These are phyloP conservation scores for Boletus fagicola DNA, from an alignment of 768 basidiomycete species.

Conservation along the genomic window DNA sequence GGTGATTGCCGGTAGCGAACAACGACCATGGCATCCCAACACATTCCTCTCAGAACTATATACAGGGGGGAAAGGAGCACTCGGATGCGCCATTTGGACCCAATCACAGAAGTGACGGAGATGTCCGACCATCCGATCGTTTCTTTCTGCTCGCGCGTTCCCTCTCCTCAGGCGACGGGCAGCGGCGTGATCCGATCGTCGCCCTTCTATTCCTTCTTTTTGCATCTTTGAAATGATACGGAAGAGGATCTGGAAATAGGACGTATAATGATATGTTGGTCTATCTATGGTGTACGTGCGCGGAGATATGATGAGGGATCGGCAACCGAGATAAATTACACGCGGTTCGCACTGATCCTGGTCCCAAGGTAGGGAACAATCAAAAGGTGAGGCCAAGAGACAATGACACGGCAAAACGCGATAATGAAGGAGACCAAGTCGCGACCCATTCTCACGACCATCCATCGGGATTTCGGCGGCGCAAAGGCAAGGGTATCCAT, in stretches of 20 bases:
- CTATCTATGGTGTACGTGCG: constrained; percentile 14
- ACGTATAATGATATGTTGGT: neutral
- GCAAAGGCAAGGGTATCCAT: constrained; percentile 41
- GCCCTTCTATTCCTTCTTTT: neutral
- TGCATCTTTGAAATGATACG: neutral
- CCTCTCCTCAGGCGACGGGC: neutral
- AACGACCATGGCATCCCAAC: neutral
- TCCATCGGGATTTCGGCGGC: constrained; percentile 39
- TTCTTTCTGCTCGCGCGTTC: neutral
- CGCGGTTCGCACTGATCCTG: constrained; percentile 17
- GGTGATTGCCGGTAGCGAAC: neutral
- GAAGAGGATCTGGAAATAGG: constrained; percentile 11
- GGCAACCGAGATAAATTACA: constrained; percentile 2
- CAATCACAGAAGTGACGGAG: neutral
- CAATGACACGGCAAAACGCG: neutral
- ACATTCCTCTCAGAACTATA: too few species aligned
- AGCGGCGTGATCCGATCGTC: neutral
- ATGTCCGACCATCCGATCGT: neutral
- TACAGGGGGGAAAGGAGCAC: neutral
- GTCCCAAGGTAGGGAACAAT: constrained; percentile 11
- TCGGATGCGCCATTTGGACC: neutral
- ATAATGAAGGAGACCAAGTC: constrained; percentile 11
- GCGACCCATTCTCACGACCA: constrained; percentile 35
- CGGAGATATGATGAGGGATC: constrained; percentile 15
- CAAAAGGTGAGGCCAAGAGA: neutral